Base-by-base conservation (phyloP, 2,329 filamentous ascomycete genomes). In the Grosmannia huntii region DNA sequence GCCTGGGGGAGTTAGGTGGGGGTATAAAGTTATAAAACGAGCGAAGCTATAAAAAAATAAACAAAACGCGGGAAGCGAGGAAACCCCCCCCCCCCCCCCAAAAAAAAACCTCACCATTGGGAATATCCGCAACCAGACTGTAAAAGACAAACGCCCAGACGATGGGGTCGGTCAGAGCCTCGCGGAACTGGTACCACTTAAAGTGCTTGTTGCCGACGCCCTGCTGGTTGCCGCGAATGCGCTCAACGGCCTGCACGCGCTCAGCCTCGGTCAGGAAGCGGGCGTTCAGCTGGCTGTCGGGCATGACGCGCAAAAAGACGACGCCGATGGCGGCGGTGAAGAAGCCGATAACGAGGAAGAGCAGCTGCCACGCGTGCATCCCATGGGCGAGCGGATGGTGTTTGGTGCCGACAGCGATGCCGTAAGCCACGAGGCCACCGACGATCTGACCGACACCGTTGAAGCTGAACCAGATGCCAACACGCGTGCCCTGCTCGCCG, bases 181-280 rank as follows among this genome's bases (percentile, higher is more conserved):
- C 70, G 55, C 67, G 67, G 62, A 84, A 71, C 67, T 88, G 84
- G 59, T 85, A 82, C 64, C 74, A 66, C 65, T 85, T 85, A 68
- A 81, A 85, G 61, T 86, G 79, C 69, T 83, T 84, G 65, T 86
- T 86, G 3, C 82, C 83, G 23, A 86, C 54, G n/a, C 84, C 84
- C 67, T 86, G 83, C 61, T 84, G 77, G 63, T 88, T 87, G 44
- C 76, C 67, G 0, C 83, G 72, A 52, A 87, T 84, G 14, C 85
- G 76, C 61, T 72, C 69, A 27, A 72, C 64, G 19, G 71, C 71
- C 31, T 86, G 70, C 2, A 84, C 65, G 0, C 79, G 78, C 60
- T 88, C 85, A 59, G 80, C 76, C 58, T 80, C 76, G 23, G 73
- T 83, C 49, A 88, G 63, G 61, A 72, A 74, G 1, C 67, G 65